Evolutionary conservation across 1,284 basidiomycete genomes (phyloP), one percentile per base, ranked within the genome.

Genomic region (Hymenochaete sp.): DNA sequence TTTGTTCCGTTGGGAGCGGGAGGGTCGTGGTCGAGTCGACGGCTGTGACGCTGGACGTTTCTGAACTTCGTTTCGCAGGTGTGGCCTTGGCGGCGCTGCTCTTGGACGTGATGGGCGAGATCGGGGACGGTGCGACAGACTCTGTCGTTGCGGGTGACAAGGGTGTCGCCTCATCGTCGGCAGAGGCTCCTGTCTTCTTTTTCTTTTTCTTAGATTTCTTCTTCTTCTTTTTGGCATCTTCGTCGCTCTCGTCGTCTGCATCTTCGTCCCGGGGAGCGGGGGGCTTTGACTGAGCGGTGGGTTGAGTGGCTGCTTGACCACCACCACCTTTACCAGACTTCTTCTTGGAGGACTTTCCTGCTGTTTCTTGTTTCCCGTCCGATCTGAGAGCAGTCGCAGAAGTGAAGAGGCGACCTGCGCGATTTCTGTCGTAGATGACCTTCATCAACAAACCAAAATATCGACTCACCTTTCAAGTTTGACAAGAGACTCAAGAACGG

Each of bases 401-500:
- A 18, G 73, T 73, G 59, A 87, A 83, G 67, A 82, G 71, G 21
- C 84, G 79, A 5, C 83, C 83, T 87, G 40, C 16, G 22, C 11
- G 19, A 19, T 42, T 26, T 11, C n/a, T n/a, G n/a, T n/a, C n/a
- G n/a, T n/a, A n/a, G n/a, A n/a, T n/a, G n/a, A n/a, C n/a, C n/a
- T n/a, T n/a, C n/a, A n/a, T n/a, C n/a, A 35, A 22, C 46, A 8
- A 31, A 26, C 21, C 27, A 28, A 31, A 8, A 11, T 19, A 16
- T 2, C 19, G 32, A 55, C 60, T 31, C 53, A 79, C 83, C 85
- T 73, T 79, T 70, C 45, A 88, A 58, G 11, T 78, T 78, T 16
- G 77, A 77, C 50, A 88, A 63, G 27, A 86, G 58, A 59, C 79
- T 84, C 56, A 86, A 59, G 59, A 88, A 84, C 0, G 83, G 80